phyloP scores from a whole-genome alignment of 139 green algal species.

The Coccomyxa sp. region DNA sequence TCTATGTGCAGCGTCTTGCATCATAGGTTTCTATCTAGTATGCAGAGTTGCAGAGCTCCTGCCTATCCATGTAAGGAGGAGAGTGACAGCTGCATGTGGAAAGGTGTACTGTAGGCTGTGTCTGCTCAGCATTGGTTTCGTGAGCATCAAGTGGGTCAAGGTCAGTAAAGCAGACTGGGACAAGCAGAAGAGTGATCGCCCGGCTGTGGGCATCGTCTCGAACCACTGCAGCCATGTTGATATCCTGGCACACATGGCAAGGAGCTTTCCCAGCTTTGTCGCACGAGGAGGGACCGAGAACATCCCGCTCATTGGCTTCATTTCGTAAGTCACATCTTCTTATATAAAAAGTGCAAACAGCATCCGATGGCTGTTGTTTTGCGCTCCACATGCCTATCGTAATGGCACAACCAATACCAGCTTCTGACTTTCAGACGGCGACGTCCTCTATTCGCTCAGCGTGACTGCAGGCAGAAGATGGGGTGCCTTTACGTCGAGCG shows the following conservation, averaged over 20 bases:
- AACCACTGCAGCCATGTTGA: constrained; percentile 83
- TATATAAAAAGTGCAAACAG: no score
- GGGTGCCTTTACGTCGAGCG: constrained; percentile 83
- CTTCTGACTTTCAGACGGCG: not conserved
- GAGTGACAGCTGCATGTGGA: constrained; percentile 34
- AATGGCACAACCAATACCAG: no score
- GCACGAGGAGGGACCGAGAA: constrained; percentile 49
- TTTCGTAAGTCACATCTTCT: not conserved
- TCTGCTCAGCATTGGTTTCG: constrained; percentile 72
- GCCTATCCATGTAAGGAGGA: constrained; percentile 9
- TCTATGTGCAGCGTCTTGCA: constrained; percentile 17
- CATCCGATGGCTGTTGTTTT: no score
- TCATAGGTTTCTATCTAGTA: constrained; percentile 47
- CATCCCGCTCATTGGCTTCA: constrained; percentile 60
- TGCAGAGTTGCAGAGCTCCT: constrained; percentile 28
- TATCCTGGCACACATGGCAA: constrained; percentile 82
- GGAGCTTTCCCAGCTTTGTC: constrained; percentile 77
- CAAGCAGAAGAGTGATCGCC: not conserved
- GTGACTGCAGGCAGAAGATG: constrained; percentile 61
- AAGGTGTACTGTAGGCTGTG: constrained; percentile 47
- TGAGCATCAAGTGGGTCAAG: constrained; percentile 40
- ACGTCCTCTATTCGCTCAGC: not conserved
- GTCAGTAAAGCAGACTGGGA: constrained; percentile 19
- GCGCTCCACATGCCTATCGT: no score
- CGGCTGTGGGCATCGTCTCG: constrained; percentile 54